These are phyloP conservation scores for Hemisphaericaspora lyxosophila DNA, from an alignment of 1,139 yeast genomes.

Conservation along the genomic window DNA sequence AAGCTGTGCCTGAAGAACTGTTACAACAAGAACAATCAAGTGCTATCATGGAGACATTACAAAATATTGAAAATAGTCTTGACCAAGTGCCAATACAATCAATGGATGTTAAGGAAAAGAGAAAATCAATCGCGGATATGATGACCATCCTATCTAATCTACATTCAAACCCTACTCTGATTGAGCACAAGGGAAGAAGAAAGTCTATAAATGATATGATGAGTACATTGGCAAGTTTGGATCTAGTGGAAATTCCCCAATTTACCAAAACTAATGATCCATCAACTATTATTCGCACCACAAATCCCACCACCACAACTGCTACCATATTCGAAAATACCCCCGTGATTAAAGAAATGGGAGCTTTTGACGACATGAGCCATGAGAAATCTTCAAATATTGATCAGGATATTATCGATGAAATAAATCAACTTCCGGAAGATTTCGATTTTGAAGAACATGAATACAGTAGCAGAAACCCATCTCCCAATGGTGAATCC, in stretches of 20 bases:
- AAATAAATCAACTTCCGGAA: slow-evolving; percentile 57
- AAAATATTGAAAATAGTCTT: not conserved
- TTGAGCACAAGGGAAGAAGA: slow-evolving; percentile 14
- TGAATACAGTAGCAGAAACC: slow-evolving; percentile 5
- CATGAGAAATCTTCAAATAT: slow-evolving; percentile 9
- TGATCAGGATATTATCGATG: slow-evolving; percentile 48
- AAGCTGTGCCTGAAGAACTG: slow-evolving; percentile 1
- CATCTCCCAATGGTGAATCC: slow-evolving; percentile 7
- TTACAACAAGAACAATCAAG: not conserved
- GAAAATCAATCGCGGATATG: slow-evolving; percentile 17
- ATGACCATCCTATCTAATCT: slow-evolving; percentile 19
- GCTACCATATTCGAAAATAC: slow-evolving; percentile 1
- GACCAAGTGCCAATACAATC: not conserved
- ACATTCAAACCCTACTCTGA: not conserved
- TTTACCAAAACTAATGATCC: not conserved
- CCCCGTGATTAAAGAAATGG: slow-evolving; percentile 3
- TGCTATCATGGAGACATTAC: not conserved
- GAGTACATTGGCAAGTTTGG: slow-evolving; percentile 16
- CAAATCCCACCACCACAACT: not conserved
- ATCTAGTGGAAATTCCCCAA: not conserved
- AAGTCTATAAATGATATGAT: slow-evolving; percentile 28
- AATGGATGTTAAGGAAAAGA: not conserved
- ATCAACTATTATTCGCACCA: not conserved
- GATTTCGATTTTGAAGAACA: slow-evolving; percentile 52
- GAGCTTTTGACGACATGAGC: not conserved